These are phyloP conservation scores for Fraxinus paxiana DNA, from an alignment of 305 asterid species.

Conservation along the genomic window DNA sequence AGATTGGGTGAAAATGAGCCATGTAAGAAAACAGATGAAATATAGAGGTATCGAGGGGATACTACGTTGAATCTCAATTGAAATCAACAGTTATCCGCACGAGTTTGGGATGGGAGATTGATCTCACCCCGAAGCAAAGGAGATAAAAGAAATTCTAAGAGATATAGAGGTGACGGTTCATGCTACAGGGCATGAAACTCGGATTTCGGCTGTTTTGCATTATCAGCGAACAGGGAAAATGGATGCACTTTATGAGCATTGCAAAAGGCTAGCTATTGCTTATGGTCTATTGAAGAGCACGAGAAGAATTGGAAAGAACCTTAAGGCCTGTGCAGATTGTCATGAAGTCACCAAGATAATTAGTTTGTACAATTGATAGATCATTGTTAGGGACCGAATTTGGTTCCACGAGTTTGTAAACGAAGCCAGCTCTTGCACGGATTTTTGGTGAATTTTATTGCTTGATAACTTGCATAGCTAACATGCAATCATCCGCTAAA, in stretches of 20 bases:
- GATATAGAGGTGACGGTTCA: constrained; percentile 46
- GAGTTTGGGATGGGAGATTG: constrained; percentile 43
- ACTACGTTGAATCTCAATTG: constrained; percentile 67
- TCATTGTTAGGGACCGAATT: constrained; percentile 11
- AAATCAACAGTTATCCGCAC: constrained; percentile 53
- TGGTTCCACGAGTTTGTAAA: constrained; percentile 26
- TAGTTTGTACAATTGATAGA: constrained; percentile 23
- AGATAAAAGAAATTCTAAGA: constrained; percentile 9
- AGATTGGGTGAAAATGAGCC: constrained; percentile 64
- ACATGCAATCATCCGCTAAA: neutral
- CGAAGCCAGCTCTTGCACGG: constrained; percentile 29
- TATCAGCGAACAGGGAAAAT: constrained; percentile 23
- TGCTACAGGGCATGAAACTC: constrained; percentile 39
- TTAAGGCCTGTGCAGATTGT: constrained; percentile 24
- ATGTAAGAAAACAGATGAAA: constrained; percentile 52
- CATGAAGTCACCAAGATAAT: constrained; percentile 31
- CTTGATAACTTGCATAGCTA: neutral
- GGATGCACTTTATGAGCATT: constrained; percentile 24
- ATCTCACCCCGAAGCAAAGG: constrained; percentile 28
- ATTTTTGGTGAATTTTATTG: constrained; percentile 13
- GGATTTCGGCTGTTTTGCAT: constrained; percentile 21
- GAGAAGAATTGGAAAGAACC: constrained; percentile 24
- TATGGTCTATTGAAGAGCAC: constrained; percentile 28
- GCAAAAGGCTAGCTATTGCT: constrained; percentile 43
- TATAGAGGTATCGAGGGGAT: constrained; percentile 51